Conservation (phyloP, 1,284 basidiomycete species). For the Neonothopanus nambi region DNA sequence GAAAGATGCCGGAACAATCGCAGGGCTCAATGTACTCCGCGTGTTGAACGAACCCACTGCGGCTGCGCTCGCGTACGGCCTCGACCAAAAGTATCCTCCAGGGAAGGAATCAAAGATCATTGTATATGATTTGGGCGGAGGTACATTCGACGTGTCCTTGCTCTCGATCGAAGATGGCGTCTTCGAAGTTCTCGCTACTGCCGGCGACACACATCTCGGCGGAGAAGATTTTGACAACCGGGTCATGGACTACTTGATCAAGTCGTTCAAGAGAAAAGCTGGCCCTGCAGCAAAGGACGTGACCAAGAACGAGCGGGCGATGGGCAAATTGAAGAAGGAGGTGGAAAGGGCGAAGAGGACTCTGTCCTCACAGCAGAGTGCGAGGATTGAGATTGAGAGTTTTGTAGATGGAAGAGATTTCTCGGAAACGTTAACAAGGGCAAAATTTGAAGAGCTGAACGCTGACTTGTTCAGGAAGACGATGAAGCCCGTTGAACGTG, state of each 20-base stretch:
- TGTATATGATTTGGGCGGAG: conserved; percentile 98
- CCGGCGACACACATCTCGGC: conserved; percentile 98
- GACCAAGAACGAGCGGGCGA: conserved; percentile 63
- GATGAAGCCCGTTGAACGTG: conserved; percentile 75
- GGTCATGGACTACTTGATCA: conserved; percentile 89
- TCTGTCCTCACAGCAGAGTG: conserved; percentile 68
- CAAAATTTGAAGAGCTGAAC: conserved; percentile 77
- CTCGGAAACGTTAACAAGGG: conserved; percentile 71
- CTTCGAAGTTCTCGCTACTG: conserved; percentile 99
- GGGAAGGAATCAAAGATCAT: conserved; percentile 88
- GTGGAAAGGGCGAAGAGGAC: conserved; percentile 82
- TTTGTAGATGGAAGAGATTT: conserved; percentile 76
- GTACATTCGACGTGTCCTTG: conserved; percentile 99
- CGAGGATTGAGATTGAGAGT: conserved; percentile 75
- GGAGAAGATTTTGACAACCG: conserved; percentile 99
- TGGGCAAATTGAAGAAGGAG: conserved; percentile 83
- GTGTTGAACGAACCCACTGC: conserved; percentile 98
- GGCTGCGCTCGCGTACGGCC: conserved; percentile 93
- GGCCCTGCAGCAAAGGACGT: conserved; percentile 45
- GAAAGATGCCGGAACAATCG: conserved; percentile 91
- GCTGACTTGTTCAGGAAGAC: conserved; percentile 72
- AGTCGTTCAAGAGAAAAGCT: conserved; percentile 74
- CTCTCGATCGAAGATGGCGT: conserved; percentile 98
- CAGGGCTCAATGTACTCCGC: conserved; percentile 91
- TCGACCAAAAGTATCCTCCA: conserved; percentile 71